These are phyloP conservation scores for Neurospora tetrasperma DNA, from an alignment of 495 filamentous ascomycete genomes.

Conservation along the genomic window DNA sequence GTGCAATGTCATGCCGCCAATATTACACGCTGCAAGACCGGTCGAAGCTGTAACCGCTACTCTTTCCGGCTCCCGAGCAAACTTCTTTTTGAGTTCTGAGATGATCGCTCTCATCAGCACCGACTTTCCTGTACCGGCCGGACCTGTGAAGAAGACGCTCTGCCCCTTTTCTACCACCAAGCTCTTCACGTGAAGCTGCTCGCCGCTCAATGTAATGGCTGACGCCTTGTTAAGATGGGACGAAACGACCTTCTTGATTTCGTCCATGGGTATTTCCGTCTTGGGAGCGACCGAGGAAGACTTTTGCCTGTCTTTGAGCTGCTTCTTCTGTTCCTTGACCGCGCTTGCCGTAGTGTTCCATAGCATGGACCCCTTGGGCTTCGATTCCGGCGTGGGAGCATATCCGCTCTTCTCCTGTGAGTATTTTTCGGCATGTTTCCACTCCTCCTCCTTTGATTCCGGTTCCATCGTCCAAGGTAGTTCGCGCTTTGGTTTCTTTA, in stretches of 20 bases:
- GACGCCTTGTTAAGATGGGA: conserved; percentile 35
- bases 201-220: conserved; percentile 64
- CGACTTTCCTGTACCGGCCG: conserved; percentile 95
- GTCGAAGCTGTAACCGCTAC: conserved; percentile 93
- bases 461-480: conserved; percentile 20
- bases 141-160: conserved; percentile 97
- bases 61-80: conserved; percentile 60
- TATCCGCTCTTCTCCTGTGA: conserved; percentile 19
- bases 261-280: conserved; percentile 18
- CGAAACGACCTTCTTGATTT: conserved; percentile 23
- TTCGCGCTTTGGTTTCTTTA: conserved; percentile 23
- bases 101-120: conserved; percentile 91
- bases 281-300: conserved; percentile 23
- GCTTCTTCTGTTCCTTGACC: conserved; percentile 72
- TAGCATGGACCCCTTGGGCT: conserved; percentile 28
- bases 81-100: conserved; percentile 62
- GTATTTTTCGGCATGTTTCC: not conserved
- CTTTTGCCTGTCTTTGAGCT: conserved; percentile 51
- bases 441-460: conserved; percentile 13
- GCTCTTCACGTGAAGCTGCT: conserved; percentile 74
- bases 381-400: conserved; percentile 24
- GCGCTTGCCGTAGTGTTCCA: conserved; percentile 82
- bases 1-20: conserved; percentile 90
- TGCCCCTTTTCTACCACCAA: conserved; percentile 64
- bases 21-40: conserved; percentile 91